Base-by-base conservation (phyloP, 441 rosid species). In the Eutrema salsugineum region DNA sequence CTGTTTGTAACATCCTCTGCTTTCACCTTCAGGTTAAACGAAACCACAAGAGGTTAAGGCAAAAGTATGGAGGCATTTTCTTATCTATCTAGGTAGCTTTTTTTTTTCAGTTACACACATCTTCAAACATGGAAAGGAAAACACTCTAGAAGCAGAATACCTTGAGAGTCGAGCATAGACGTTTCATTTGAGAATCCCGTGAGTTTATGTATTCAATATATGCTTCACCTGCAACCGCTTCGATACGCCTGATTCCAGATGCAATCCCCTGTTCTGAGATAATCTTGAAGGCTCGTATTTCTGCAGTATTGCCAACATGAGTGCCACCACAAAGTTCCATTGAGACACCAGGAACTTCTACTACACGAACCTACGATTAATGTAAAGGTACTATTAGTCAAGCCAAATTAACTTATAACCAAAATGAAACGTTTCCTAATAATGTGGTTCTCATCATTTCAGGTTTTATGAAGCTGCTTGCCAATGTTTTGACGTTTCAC, bases 281-380 rank as follows among this genome's bases (percentile, higher is more conserved):
- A 33, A 91, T 85, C 77, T 91, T 94, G 86, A 91, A 90, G 73
- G 91, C 97, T 36, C 94, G 85, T 72, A 94, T 94, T 72, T 94
- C 99, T 49, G 89, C 79, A 72, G 99, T 94, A 81, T 85, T 91
- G 72, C 79, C 76, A 61, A 91, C 99, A 81, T 90, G 99, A 56
- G 99, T 94, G 73, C 99, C 99, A 78, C 97, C 97, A 77, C 99
- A 91, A 71, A 94, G 97, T 81, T 94, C 99, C 97, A 94, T 86
- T 35, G 99, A 94, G 61, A 94, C 92, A 73, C 97, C 99, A 15
- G 97, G 97, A 78, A 94, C 97, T 81, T 94, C 95, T 27, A 94
- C 92, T 19, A 94, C 97, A 55, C 99, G 93, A 43, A 94, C 99
- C 99, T 94, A 77, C 17, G 0, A 59, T 57, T n/a, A 14, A 50